Evolutionary conservation across 352 stramenopile species (phyloP), one percentile per base, ranked within the genome.

Genomic region (Pythium vanterpoolii): DNA sequence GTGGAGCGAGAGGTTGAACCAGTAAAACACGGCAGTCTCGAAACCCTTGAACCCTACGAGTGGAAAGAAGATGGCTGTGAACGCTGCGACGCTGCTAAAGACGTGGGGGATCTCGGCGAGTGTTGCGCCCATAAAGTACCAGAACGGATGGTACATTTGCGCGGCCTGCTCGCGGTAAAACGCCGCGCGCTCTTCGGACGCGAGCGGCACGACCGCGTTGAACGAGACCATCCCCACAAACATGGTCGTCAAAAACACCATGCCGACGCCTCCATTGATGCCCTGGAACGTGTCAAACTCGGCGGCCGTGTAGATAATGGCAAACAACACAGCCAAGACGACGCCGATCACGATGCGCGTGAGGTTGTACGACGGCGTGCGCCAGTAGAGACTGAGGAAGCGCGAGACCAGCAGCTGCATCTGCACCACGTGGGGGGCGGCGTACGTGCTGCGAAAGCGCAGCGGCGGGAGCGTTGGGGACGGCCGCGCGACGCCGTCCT

Each of bases 151-250:
- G 59, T 97, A 97, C 66, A 92, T 96, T 44, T 82, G 56, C 10
- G 79, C 74, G 16, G 78, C 74, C 27, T 88, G 83, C 66, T 97
- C 87, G 8, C 86, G 64, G 72, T 96, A 96, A 50, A 91, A 98
- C 26, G 88, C 30, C 9, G 45, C 31, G 21, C 92, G 79, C 51
- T 98, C 86, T 42, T 82, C 72, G 51, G 83, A 72, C 43, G 94
- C 74, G 11, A 96, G 67, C 13, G 84, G 74, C 3, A 96, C 44
- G 13, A 88, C 73, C 4, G 64, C 83, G 44, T 89, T 72, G 47
- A 96, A 76, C 28, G 73, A 77, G 11, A 90, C 83, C 42, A 96
- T 71, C 38, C 74, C 69, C 23, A 91, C 78, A 53, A 97, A 97
- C 51, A 87, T 28, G 13, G 83, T 76, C 6, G 76, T 72, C 1